Conservation (phyloP, 768 basidiomycete genomes). For the Termitomyces heimii region DNA sequence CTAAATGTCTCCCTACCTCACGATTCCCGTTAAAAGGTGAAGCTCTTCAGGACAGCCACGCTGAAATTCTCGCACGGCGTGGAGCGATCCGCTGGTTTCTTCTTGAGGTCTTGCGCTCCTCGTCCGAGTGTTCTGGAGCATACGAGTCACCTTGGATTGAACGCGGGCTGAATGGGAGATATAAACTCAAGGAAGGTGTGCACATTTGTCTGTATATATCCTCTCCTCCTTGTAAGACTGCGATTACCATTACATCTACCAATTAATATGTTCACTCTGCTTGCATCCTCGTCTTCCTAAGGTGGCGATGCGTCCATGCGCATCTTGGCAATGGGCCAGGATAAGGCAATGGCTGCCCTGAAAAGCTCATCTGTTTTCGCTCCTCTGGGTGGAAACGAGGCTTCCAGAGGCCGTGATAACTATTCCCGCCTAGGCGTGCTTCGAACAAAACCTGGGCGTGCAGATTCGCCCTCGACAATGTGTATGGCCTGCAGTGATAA, state of each 20-base stretch:
- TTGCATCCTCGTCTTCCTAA: slow-evolving; percentile 21
- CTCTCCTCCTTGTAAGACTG: slow-evolving; percentile 41
- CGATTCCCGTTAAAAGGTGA: slow-evolving; percentile 68
- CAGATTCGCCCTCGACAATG: slow-evolving; percentile 76
- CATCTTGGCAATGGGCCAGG: slow-evolving; percentile 69
- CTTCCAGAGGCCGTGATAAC: slow-evolving; percentile 74
- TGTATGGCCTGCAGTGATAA: slow-evolving; percentile 97
- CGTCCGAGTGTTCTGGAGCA: slow-evolving; percentile 7
- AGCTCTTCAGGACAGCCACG: slow-evolving; percentile 83
- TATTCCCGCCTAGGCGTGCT: slow-evolving; percentile 72
- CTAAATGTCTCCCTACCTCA: slow-evolving; percentile 71
- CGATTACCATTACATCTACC: neutral
- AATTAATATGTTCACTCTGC: slow-evolving; percentile 4
- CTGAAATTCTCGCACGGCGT: slow-evolving; percentile 85
- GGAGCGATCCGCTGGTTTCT: slow-evolving; percentile 76
- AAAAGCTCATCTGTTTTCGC: slow-evolving; percentile 45
- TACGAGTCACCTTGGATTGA: slow-evolving; percentile 48
- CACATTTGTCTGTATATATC: slow-evolving; percentile 70
- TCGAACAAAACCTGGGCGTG: slow-evolving; percentile 91
- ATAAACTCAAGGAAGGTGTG: slow-evolving; percentile 39
- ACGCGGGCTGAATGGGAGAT: slow-evolving; percentile 30
- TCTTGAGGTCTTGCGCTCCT: slow-evolving; percentile 51
- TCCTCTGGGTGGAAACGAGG: slow-evolving; percentile 26
- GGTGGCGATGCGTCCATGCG: slow-evolving; percentile 90
- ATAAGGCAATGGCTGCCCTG: slow-evolving; percentile 61